A percentile compares a stretch with the other conserved stretches of the same genome.
Evolutionary conservation across 75 land plant genomes (phyloP).

Genomic region (Cryptomeria japonica): DNA sequence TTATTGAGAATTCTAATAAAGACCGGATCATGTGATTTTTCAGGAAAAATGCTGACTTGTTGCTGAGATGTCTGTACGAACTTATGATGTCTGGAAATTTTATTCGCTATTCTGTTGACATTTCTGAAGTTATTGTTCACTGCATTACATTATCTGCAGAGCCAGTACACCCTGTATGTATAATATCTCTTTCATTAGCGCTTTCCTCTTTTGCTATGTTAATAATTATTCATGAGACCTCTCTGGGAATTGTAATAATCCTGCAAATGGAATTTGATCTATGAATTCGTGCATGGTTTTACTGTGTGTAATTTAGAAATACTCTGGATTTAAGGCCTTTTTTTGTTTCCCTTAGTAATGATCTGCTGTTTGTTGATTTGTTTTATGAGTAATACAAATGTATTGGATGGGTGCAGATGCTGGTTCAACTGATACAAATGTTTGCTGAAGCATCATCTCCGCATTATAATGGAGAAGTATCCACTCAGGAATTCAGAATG

Average conservation of each 20-base stretch:
- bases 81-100: conserved; percentile 29
- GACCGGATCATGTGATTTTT: conserved; percentile 3
- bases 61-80: conserved; percentile 31
- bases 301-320: background rate
- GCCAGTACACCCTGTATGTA: conserved; percentile 47
- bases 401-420: conserved; percentile 23
- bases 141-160: conserved; percentile 29
- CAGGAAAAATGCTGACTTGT: conserved; percentile 23
- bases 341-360: background rate
- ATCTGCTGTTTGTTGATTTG: background rate
- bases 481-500: conserved; percentile 35
- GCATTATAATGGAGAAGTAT: conserved; percentile 15
- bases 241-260: background rate
- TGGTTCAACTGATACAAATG: conserved; percentile 32
- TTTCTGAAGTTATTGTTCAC: conserved; percentile 30
- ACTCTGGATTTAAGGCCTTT: background rate
- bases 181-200: background rate
- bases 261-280: background rate
- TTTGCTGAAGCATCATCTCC: conserved; percentile 28
- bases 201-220: background rate
- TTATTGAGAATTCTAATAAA: background rate
- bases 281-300: background rate
- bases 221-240: background rate
- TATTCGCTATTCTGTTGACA: conserved; percentile 35
- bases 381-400: background rate